A percentile compares a stretch with the other conserved stretches of the same genome.
Evolutionary conservation across 2,329 filamentous ascomycete species (phyloP).

Genomic region (Paramyrothecium roridum): DNA sequence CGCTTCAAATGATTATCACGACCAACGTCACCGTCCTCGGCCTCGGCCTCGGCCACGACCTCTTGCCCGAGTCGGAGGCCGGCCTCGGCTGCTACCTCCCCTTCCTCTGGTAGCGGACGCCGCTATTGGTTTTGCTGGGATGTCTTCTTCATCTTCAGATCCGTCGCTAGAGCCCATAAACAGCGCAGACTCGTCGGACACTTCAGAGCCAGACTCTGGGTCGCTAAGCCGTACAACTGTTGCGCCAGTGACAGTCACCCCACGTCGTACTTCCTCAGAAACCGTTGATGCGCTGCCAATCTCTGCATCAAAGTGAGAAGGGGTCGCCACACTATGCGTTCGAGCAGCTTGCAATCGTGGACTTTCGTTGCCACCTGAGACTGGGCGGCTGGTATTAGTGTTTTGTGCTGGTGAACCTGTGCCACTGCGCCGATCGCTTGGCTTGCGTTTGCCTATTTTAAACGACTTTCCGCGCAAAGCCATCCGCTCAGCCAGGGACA

Average conservation of each 20-base stretch:
- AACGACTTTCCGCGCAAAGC: slow-evolving; percentile 50
- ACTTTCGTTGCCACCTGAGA: not conserved
- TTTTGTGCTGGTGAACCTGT: not conserved
- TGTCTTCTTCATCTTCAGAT: slow-evolving; percentile 15
- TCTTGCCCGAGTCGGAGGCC: slow-evolving; percentile 16
- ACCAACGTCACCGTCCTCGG: slow-evolving; percentile 7
- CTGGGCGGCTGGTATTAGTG: not conserved
- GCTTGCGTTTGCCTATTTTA: slow-evolving; percentile 41
- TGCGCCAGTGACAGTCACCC: not conserved
- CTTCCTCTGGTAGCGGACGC: not conserved
- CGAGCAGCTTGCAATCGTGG: too few species aligned
- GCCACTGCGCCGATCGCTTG: slow-evolving; percentile 1
- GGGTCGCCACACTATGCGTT: too few species aligned
- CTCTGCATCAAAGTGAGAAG: too few species aligned
- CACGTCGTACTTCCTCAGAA: not conserved
- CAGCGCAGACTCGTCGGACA: not conserved
- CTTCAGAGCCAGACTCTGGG: slow-evolving; percentile 10
- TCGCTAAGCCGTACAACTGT: not conserved
- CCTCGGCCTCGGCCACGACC: slow-evolving; percentile 17
- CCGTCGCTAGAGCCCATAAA: not conserved
- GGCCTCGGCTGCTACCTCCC: slow-evolving; percentile 10
- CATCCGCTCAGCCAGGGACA: slow-evolving; percentile 59
- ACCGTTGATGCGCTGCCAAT: too few species aligned
- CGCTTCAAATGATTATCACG: not conserved
- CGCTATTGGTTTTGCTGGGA: slow-evolving; percentile 14